Percentiles rank a stretch among this genome's conserved stretches.
phyloP scores from a whole-genome alignment of 2,329 filamentous ascomycete species.

The Penicillium sp. region DNA sequence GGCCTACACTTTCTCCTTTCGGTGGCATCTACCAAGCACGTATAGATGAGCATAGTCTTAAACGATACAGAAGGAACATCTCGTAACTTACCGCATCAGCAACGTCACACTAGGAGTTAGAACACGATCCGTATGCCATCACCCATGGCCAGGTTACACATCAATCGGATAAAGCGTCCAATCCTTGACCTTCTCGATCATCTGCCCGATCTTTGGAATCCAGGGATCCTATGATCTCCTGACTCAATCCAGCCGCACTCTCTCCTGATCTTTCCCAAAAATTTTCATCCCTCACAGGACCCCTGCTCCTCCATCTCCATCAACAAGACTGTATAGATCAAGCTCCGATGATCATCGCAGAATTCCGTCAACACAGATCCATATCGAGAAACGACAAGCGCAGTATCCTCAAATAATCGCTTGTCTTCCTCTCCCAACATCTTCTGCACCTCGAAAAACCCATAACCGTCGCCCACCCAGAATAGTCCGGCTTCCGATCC shows the following conservation, averaged over 20 bases:
- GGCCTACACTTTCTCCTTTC: conserved; percentile 7
- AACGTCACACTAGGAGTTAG: neutral
- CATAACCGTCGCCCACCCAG: conserved; percentile 1
- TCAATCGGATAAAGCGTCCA: conserved; percentile 9
- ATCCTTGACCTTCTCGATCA: conserved; percentile 5
- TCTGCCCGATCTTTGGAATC: conserved; percentile 6
- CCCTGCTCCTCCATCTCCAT: conserved; percentile 16
- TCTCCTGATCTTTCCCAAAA: conserved; percentile 15
- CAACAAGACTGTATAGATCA: conserved; percentile 17
- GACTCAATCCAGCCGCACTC: conserved; percentile 4
- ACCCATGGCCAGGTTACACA: conserved; percentile 1
- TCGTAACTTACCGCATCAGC: conserved; percentile 1
- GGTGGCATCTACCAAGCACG: conserved; percentile 1
- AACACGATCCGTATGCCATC: conserved; percentile 5
- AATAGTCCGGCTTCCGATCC: neutral
- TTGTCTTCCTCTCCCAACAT: conserved; percentile 3
- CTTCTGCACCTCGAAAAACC: neutral
- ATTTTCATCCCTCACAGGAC: conserved; percentile 17
- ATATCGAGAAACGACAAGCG: conserved; percentile 7
- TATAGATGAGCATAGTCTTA: neutral
- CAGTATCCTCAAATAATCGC: conserved; percentile 5
- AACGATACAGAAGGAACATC: neutral
- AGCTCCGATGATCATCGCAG: conserved; percentile 13
- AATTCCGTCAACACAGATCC: conserved; percentile 13
- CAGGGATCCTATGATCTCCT: conserved; percentile 3